Conservation (phyloP, 768 basidiomycete genomes). For the Cyathus striatus region DNA sequence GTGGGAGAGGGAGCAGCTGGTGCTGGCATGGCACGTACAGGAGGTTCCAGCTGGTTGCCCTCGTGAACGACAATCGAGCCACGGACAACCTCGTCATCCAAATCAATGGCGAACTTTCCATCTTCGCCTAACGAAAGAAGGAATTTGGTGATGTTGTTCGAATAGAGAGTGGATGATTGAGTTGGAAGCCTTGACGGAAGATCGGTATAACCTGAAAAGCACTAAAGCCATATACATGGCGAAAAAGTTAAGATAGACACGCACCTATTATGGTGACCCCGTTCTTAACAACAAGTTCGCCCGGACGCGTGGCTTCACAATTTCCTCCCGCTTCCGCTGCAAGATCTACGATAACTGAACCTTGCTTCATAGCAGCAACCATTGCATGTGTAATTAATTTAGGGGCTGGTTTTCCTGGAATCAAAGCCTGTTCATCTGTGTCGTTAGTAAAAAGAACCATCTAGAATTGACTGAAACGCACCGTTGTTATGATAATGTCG, state of each 20-base stretch:
- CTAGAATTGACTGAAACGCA: slow-evolving; percentile 19
- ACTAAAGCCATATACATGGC: no score
- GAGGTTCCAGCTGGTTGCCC: slow-evolving; percentile 60
- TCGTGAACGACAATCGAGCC: slow-evolving; percentile 73
- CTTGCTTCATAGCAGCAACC: slow-evolving; percentile 89
- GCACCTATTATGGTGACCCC: slow-evolving; percentile 83
- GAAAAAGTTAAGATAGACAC: neutral
- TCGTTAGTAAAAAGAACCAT: neutral
- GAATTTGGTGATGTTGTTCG: slow-evolving; percentile 90
- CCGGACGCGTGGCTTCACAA: slow-evolving; percentile 77
- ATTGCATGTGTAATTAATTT: slow-evolving; percentile 82
- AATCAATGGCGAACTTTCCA: slow-evolving; percentile 58
- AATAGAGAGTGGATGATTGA: slow-evolving; percentile 85
- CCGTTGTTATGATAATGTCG: slow-evolving; percentile 85
- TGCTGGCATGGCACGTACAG: slow-evolving; percentile 64
- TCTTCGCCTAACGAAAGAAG: slow-evolving; percentile 72
- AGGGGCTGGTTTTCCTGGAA: slow-evolving; percentile 84
- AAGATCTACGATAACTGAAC: slow-evolving; percentile 82
- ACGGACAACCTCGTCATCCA: slow-evolving; percentile 81
- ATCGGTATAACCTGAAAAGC: slow-evolving; percentile 66
- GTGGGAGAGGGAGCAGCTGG: slow-evolving; percentile 48
- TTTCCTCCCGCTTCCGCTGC: slow-evolving; percentile 91
- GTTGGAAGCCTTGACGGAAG: slow-evolving; percentile 85
- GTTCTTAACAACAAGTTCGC: slow-evolving; percentile 59
- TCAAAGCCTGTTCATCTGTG: slow-evolving; percentile 50